Evolutionary conservation across 2,329 filamentous ascomycete genomes (phyloP), one percentile per base, ranked within the genome.

Genomic region (Talaromyces rugulosus): DNA sequence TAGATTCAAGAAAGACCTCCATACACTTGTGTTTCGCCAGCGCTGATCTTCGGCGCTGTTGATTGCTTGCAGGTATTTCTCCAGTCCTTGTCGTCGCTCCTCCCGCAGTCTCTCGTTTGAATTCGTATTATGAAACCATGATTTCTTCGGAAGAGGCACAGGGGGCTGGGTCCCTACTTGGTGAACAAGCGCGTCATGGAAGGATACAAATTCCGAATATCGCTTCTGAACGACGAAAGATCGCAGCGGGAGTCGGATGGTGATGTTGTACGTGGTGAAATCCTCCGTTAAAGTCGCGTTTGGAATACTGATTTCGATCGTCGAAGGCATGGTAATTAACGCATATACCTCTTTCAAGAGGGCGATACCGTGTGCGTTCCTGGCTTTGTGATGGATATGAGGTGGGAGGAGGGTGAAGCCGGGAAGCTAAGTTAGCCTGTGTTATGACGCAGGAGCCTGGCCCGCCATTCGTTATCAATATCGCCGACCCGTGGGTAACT

Each of bases 221-320:
- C 86, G 85, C 72, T 88, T 88, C 53, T 79, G 79, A 60, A 87
- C 74, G 51, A 80, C 84, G 66, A 84, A 83, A 56, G 83, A 82
- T 60, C 85, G 82, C 34, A 87, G 81, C 1, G 86, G 85, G 23
- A 87, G 82, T 50, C 85, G 82, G 66, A 88, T 79, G 58, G 80
- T 80, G 70, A 89, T 81, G 66, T 86, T 83, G 76, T 88, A 89
- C 67, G 83, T 71, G 0, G 85, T 88, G 74, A 83, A 85, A 27
- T 76, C 74, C 8, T 74, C 72, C n/a, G 80, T 77, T 36, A 77
- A 71, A 51, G 75, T 76, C 7, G 82, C 82, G 36, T 79, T 81
- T n/a, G 84, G 78, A 59, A 81, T 79, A 54, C 75, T 70, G 62
- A 81, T 80, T 63, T 81, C 78, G 55, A 80, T 68, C 23, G 68